Evolutionary conservation across 768 basidiomycete genomes (phyloP).

Genomic region (Lepiota brunneoincarnata): DNA sequence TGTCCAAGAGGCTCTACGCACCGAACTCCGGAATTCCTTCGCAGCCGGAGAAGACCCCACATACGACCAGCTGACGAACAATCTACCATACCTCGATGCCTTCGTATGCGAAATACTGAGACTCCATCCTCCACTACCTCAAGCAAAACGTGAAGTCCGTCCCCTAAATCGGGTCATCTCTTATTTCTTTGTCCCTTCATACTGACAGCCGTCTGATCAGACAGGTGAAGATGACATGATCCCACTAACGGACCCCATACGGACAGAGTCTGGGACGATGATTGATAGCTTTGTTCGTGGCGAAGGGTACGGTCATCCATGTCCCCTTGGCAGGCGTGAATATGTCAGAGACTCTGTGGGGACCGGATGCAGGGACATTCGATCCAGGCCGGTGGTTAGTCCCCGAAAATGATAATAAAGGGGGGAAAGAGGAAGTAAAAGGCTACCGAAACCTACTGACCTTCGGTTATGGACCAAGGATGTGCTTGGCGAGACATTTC

Average conservation of each 20-base stretch:
- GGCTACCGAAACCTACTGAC: conserved; percentile 49
- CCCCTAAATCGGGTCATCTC: too few species aligned
- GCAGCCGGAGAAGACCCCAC: conserved; percentile 44
- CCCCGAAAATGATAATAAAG: too few species aligned
- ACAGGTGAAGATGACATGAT: conserved; percentile 52
- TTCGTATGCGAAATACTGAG: conserved; percentile 38
- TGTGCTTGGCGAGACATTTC: conserved; percentile 46
- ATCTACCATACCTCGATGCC: conserved; percentile 57
- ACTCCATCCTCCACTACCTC: conserved; percentile 32
- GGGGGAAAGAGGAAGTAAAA: conserved; percentile 31
- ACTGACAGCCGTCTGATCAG: conserved; percentile 19
- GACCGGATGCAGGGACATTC: conserved; percentile 53
- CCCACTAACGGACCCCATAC: conserved; percentile 47
- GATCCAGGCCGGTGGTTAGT: conserved; percentile 62
- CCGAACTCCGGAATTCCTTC: conserved; percentile 36
- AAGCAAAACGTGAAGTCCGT: conserved; percentile 35
- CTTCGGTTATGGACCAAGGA: conserved; percentile 49
- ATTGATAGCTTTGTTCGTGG: conserved; percentile 40
- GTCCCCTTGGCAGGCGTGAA: conserved; percentile 48
- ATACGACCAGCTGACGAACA: conserved; percentile 48
- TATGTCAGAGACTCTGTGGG: conserved; percentile 54
- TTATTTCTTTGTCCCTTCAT: neutral
- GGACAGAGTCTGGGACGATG: conserved; percentile 34
- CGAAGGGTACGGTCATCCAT: conserved; percentile 42
- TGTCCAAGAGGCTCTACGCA: conserved; percentile 44